Percentiles rank a stretch among this genome's conserved stretches.
These are phyloP conservation scores for Trichosporon ovoides DNA, from an alignment of 1,284 basidiomycete species.

Conservation along the genomic window DNA sequence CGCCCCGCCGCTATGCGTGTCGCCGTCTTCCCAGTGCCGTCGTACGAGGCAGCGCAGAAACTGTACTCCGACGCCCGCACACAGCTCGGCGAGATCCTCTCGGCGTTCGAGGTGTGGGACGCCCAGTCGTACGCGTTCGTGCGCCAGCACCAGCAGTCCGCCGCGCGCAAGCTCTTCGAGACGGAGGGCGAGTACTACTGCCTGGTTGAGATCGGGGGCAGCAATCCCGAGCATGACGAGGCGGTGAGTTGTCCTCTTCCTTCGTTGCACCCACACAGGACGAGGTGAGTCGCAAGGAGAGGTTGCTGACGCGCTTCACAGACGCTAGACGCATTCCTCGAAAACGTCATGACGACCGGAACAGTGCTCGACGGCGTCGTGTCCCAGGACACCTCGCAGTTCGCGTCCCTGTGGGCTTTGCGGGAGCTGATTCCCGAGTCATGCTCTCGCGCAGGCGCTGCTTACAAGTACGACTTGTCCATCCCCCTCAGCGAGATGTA, in stretches of 20 bases:
- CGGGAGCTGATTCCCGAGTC: constrained; percentile 90
- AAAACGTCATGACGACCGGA: constrained; percentile 66
- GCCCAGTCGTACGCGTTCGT: constrained; percentile 71
- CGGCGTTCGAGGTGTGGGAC: constrained; percentile 92
- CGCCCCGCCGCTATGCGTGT: constrained; percentile 58
- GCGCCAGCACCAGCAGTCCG: constrained; percentile 27
- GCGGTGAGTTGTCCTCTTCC: constrained; percentile 62
- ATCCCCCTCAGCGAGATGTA: constrained; percentile 80
- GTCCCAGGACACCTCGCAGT: constrained; percentile 80
- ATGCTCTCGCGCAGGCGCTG: constrained; percentile 81
- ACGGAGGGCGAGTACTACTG: constrained; percentile 76
- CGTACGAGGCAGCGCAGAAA: constrained; percentile 51
- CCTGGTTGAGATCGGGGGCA: constrained; percentile 81
- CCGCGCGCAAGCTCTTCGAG: constrained; percentile 41
- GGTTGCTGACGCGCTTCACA: constrained; percentile 41
- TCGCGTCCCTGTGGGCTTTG: constrained; percentile 78
- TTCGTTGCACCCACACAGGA: too few relatives aligned
- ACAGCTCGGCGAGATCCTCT: constrained; percentile 83
- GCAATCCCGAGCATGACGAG: constrained; percentile 83
- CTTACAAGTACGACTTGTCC: constrained; percentile 92
- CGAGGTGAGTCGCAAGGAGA: too few relatives aligned
- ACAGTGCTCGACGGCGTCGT: constrained; percentile 81
- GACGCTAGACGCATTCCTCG: constrained; percentile 77
- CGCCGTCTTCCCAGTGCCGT: constrained; percentile 51
- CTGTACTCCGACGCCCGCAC: constrained; percentile 52